Percentiles rank a stretch among this genome's conserved stretches.
Evolutionary conservation across 75 land plant species (phyloP).

Genomic region (Pinus albicaulis): DNA sequence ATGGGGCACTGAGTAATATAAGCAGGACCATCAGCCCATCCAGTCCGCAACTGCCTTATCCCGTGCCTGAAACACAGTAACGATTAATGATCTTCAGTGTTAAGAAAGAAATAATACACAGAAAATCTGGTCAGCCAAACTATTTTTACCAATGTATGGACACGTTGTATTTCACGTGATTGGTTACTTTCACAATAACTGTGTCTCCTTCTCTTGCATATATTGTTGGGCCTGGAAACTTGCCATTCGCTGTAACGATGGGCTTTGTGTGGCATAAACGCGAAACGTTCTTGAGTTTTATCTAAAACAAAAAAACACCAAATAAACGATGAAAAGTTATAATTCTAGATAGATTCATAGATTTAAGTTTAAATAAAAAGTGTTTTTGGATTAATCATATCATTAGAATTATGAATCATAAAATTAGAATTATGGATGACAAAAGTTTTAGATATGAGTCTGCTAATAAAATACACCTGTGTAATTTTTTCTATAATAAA

Average conservation of each 20-base stretch:
- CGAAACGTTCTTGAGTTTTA: neutral
- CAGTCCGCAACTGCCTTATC: constrained; percentile 51
- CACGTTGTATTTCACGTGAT: constrained; percentile 2
- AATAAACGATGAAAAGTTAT: no score
- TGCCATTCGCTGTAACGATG: constrained; percentile 6
- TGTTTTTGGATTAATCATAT: no score
- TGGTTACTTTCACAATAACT: constrained; percentile 9
- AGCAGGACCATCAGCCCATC: constrained; percentile 79
- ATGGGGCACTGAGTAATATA: constrained; percentile 84
- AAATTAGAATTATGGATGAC: no score
- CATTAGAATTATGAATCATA: no score
- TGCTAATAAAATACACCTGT: no score
- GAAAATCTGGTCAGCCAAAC: no score
- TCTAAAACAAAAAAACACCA: neutral
- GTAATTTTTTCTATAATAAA: no score
- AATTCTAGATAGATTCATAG: no score
- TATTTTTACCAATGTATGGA: constrained; percentile 12
- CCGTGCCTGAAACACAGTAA: constrained; percentile 63
- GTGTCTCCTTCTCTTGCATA: constrained; percentile 15
- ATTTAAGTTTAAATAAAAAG: no score
- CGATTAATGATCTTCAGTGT: neutral
- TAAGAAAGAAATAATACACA: neutral
- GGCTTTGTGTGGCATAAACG: constrained; percentile 8
- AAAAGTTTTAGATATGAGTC: no score
- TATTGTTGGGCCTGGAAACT: constrained; percentile 21